phyloP scores from a whole-genome alignment of 176 grass and related monocot species.

The Miscanthus lutarioriparius region DNA sequence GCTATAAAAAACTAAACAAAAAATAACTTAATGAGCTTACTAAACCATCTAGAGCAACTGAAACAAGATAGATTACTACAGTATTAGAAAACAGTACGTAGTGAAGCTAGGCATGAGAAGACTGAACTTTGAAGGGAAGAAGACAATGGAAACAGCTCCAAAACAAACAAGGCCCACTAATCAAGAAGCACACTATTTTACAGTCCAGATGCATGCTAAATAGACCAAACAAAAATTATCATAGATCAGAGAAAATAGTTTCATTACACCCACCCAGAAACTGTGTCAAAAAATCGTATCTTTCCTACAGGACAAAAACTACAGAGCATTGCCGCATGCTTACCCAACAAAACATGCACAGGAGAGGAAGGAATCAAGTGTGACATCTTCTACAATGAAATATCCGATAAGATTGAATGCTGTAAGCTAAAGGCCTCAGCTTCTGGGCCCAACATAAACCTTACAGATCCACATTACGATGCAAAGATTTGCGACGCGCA shows the following conservation, averaged over 20 bases:
- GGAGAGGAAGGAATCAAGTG: background rate
- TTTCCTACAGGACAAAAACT: background rate
- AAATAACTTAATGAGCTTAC: background rate
- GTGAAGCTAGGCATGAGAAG: background rate
- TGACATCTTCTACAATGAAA: too few relatives aligned
- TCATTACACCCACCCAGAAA: background rate
- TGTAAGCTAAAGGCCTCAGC: background rate
- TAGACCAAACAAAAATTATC: background rate
- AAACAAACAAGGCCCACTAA: slow-evolving; percentile 1
- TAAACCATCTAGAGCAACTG: background rate
- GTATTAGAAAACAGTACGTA: background rate
- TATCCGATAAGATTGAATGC: too few relatives aligned
- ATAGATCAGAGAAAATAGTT: background rate
- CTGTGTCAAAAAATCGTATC: background rate
- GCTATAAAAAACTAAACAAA: background rate
- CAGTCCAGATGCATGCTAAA: background rate
- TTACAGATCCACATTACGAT: background rate
- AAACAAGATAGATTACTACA: background rate
- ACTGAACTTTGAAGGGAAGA: background rate
- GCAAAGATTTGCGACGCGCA: background rate
- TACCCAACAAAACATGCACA: background rate
- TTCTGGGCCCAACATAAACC: background rate
- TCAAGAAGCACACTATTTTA: background rate
- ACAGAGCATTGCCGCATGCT: background rate
- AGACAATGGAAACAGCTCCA: background rate